A percentile compares a stretch with the other conserved stretches of the same genome.
These are phyloP conservation scores for Lachancea dasiensis DNA, from an alignment of 805 yeast genomes.

Conservation along the genomic window DNA sequence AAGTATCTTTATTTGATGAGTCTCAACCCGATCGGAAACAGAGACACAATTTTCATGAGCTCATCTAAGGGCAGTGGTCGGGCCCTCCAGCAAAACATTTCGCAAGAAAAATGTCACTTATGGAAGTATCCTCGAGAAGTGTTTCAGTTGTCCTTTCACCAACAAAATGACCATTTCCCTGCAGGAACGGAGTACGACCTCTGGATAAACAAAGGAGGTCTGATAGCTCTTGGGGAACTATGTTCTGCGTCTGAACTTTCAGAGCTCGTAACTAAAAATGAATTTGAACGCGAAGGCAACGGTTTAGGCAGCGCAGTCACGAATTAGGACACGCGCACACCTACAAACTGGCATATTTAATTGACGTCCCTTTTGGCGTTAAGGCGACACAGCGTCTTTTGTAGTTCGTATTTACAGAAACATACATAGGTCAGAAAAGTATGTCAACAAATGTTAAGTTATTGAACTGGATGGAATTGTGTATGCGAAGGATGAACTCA, in stretches of 20 bases:
- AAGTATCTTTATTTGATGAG: no score
- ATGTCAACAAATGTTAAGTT: not conserved
- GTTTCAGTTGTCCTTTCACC: not conserved
- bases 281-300: not conserved
- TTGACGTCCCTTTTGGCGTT: no score
- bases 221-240: not conserved
- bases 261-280: not conserved
- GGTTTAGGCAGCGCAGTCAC: no score
- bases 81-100: no score
- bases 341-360: no score
- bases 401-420: conserved; percentile 6
- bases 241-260: not conserved
- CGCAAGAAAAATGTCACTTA: not conserved
- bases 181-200: not conserved
- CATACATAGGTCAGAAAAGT: not conserved
- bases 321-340: no score
- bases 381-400: no score
- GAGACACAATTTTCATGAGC: no score
- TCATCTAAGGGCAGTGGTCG: no score
- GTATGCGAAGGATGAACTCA: not conserved
- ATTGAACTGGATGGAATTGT: not conserved
- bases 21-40: no score
- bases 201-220: conserved; percentile 1
- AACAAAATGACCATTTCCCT: not conserved
- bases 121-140: conserved; percentile 6